Conservation (phyloP, 495 filamentous ascomycete genomes). For the Stereocaulon alpinum region DNA sequence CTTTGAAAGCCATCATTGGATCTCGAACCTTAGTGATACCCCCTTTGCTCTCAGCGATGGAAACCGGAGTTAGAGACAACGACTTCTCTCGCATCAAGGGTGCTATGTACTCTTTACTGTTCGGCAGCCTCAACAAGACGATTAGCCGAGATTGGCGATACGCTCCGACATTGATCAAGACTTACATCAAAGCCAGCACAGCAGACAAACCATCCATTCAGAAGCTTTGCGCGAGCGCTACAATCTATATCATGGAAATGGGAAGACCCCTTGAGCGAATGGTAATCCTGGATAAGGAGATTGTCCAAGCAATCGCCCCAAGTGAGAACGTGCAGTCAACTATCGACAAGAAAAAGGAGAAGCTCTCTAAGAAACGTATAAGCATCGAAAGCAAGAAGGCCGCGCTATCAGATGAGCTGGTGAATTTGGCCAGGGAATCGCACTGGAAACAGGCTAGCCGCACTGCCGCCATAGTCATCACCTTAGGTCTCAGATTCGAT, state of each 20-base stretch:
- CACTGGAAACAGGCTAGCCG: conserved; percentile 95
- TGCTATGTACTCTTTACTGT: conserved; percentile 76
- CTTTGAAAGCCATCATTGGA: conserved; percentile 83
- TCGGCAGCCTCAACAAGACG: conserved; percentile 81
- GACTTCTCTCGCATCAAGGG: conserved; percentile 91
- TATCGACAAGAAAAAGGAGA: conserved; percentile 56
- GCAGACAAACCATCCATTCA: conserved; percentile 93
- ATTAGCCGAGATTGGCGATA: conserved; percentile 86
- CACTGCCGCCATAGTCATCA: conserved; percentile 78
- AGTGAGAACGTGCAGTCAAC: conserved; percentile 50
- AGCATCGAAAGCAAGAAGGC: conserved; percentile 76
- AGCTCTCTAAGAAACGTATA: conserved; percentile 60
- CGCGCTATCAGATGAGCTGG: conserved; percentile 67
- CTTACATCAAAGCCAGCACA: conserved; percentile 80
- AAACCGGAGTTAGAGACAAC: conserved; percentile 68
- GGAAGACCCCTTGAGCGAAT: conserved; percentile 73
- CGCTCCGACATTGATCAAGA: conserved; percentile 70
- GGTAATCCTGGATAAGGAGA: conserved; percentile 69
- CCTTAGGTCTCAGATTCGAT: conserved; percentile 80
- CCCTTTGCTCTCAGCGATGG: conserved; percentile 65
- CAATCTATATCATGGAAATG: conserved; percentile 85
- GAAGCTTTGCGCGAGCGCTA: conserved; percentile 67
- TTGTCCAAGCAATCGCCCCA: conserved; percentile 65
- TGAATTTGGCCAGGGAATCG: conserved; percentile 61
- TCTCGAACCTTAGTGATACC: conserved; percentile 81